phyloP scores from a whole-genome alignment of 2,329 filamentous ascomycete species.

The Salinomyces thailandicus region DNA sequence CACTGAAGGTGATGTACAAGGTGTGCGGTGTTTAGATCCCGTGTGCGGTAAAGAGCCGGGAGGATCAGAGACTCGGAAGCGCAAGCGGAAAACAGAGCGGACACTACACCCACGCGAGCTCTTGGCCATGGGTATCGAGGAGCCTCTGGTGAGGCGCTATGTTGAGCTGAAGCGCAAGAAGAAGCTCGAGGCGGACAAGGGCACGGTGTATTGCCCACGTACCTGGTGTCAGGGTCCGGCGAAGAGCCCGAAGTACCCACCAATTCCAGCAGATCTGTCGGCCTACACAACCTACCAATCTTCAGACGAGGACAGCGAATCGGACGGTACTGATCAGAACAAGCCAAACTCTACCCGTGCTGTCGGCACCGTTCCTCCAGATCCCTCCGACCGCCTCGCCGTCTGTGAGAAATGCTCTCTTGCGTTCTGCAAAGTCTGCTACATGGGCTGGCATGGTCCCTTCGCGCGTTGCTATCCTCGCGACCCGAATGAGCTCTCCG shows the following conservation, averaged over 20 bases:
- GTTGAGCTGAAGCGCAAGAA: constrained; percentile 86
- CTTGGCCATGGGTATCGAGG: constrained; percentile 39
- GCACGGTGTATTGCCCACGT: constrained; percentile 84
- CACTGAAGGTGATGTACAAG: constrained; percentile 66
- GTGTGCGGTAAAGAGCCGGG: constrained; percentile 57
- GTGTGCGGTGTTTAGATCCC: constrained; percentile 69
- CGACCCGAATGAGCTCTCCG: constrained; percentile 59
- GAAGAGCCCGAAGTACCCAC: constrained; percentile 42
- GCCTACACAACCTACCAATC: constrained; percentile 30
- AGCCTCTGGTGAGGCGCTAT: constrained; percentile 71
- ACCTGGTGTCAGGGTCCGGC: constrained; percentile 88
- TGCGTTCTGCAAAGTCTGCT: constrained; percentile 72
- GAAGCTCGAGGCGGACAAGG: constrained; percentile 81
- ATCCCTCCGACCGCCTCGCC: constrained; percentile 52
- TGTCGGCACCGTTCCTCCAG: constrained; percentile 15
- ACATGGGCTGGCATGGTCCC: constrained; percentile 86
- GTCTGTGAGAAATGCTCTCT: constrained; percentile 84
- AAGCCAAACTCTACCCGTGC: constrained; percentile 2
- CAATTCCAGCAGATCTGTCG: constrained; percentile 32
- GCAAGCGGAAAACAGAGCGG: constrained; percentile 50
- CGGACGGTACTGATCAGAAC: constrained; percentile 4
- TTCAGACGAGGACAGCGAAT: constrained; percentile 26
- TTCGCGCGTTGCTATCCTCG: constrained; percentile 61
- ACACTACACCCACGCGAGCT: constrained; percentile 75
- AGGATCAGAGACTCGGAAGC: constrained; percentile 11